These are phyloP conservation scores for Yarrowia sp. DNA, from an alignment of 805 yeast species.

Conservation along the genomic window DNA sequence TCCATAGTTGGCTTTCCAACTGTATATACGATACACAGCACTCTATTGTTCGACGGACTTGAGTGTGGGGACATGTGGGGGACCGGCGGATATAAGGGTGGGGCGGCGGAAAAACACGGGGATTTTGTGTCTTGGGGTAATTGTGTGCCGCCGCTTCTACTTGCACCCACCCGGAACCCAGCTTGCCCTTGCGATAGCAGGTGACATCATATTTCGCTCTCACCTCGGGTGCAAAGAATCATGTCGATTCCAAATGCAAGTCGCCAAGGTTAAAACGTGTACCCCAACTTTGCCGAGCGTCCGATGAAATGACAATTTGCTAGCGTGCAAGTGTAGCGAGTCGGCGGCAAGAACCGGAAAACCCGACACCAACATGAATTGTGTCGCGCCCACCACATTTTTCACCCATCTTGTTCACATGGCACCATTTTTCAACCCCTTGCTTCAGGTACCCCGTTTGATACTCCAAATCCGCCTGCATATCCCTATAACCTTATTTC, in stretches of 20 bases:
- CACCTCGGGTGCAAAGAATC: constrained; percentile 37
- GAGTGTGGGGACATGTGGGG: constrained; percentile 29
- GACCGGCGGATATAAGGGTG: constrained; percentile 19
- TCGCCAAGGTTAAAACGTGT: constrained; percentile 21
- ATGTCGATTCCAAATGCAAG: constrained; percentile 32
- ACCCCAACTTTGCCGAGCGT: constrained; percentile 39
- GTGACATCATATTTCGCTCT: constrained; percentile 6
- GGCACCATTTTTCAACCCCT: not conserved
- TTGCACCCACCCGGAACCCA: not conserved
- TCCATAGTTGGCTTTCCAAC: constrained; percentile 18
- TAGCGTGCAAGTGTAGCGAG: no score
- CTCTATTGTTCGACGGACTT: constrained; percentile 22
- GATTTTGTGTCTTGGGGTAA: not conserved
- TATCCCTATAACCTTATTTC: constrained; percentile 33
- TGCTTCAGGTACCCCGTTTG: not conserved
- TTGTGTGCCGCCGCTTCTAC: not conserved
- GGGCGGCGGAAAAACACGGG: not conserved
- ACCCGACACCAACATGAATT: not conserved
- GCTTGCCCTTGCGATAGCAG: not conserved
- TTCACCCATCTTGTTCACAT: not conserved
- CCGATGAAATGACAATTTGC: not conserved
- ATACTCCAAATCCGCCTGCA: constrained; percentile 30
- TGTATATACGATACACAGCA: constrained; percentile 1
- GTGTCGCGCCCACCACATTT: not conserved
- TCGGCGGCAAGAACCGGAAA: not conserved